Conservation (phyloP, 2,329 filamentous ascomycete genomes). For the Penicillium sp. region DNA sequence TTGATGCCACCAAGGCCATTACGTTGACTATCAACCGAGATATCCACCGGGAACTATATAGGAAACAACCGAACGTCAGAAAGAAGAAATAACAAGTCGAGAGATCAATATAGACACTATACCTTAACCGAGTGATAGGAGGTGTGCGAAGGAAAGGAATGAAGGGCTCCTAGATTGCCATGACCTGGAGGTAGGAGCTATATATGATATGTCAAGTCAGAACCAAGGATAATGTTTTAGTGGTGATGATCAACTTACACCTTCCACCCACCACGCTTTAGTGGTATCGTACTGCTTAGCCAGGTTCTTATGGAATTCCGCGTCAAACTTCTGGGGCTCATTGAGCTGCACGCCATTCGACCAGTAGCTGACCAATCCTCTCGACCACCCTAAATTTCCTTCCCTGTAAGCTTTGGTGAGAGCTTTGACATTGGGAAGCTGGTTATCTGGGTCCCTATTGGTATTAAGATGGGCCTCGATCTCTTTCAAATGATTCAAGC, state of each 20-base stretch:
- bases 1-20: not conserved
- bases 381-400: not conserved
- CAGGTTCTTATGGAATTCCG: not conserved
- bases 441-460: not conserved
- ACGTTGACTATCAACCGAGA: not conserved
- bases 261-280: slow-evolving; percentile 7
- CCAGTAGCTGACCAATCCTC: slow-evolving; percentile 9
- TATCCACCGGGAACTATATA: not conserved
- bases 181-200: not conserved
- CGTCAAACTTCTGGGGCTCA: slow-evolving; percentile 1
- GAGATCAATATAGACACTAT: not conserved
- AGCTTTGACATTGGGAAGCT: slow-evolving; percentile 2
- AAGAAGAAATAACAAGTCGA: not conserved
- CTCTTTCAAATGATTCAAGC: not conserved
- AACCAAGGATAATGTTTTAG: not conserved
- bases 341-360: slow-evolving; percentile 4
- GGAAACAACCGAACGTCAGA: not conserved
- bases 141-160: not conserved
- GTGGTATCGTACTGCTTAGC: not conserved
- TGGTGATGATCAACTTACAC: not conserved
- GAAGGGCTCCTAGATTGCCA: not conserved
- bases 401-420: slow-evolving; percentile 2
- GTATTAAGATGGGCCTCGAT: not conserved
- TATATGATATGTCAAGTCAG: not conserved
- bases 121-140: not conserved